These are phyloP conservation scores for Sarocladium strictum DNA, from an alignment of 2,329 filamentous ascomycete species.

Conservation along the genomic window DNA sequence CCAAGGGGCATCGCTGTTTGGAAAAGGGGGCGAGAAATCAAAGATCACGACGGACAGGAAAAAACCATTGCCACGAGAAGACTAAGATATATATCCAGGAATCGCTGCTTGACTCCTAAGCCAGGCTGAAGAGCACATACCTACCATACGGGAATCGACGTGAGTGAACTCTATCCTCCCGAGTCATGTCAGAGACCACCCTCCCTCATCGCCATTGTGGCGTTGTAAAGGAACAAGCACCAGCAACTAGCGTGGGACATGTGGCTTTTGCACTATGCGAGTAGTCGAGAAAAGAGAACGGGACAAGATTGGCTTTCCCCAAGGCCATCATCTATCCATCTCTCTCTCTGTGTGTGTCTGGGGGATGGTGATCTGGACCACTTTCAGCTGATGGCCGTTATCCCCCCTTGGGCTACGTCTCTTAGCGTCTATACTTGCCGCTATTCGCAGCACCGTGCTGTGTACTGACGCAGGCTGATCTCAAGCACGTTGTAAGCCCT, in stretches of 20 bases:
- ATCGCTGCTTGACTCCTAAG: not conserved
- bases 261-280: not conserved
- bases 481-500: not conserved
- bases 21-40: not conserved
- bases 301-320: not conserved
- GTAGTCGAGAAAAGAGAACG: not conserved
- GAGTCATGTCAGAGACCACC: constrained; percentile 6
- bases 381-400: not conserved
- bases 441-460: not conserved
- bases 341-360: no score
- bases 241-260: not conserved
- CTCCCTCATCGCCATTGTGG: constrained; percentile 1
- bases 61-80: not conserved
- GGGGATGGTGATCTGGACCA: constrained; percentile 1
- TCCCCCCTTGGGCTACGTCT: not conserved
- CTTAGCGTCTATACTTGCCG: not conserved
- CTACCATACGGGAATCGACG: not conserved
- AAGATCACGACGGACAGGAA: not conserved
- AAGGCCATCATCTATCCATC: not conserved
- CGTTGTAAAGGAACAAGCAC: not conserved
- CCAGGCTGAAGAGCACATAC: not conserved
- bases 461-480: not conserved
- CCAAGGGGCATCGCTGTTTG: not conserved
- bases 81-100: not conserved
- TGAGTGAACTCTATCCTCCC: not conserved